Evolutionary conservation across 495 filamentous ascomycete genomes (phyloP).

Genomic region (Aspergillus sclerotioniger): DNA sequence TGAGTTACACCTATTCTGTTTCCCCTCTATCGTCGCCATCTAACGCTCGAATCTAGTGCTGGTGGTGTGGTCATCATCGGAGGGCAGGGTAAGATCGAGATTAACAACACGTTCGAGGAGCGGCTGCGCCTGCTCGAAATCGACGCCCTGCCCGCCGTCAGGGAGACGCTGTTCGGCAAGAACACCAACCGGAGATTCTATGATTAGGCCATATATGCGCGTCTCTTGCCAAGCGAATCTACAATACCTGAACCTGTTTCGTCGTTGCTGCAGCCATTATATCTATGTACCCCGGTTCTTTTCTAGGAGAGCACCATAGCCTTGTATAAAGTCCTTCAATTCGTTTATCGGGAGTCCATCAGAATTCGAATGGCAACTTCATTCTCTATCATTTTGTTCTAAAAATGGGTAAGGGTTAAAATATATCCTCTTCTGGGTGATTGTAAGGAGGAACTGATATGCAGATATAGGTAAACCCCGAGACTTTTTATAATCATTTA

Average conservation of each 20-base stretch:
- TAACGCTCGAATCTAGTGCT: conserved; percentile 51
- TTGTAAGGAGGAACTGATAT: too few species aligned
- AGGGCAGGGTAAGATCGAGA: conserved; percentile 88
- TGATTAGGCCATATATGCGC: conserved; percentile 57
- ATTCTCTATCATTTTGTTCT: background rate
- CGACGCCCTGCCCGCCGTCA: conserved; percentile 79
- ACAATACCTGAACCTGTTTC: conserved; percentile 11
- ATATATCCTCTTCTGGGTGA: too few species aligned
- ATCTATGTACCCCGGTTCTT: conserved; percentile 21
- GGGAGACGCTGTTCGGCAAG: conserved; percentile 82
- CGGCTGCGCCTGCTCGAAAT: conserved; percentile 79
- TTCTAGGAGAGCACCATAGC: conserved; percentile 21
- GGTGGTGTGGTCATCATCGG: conserved; percentile 82
- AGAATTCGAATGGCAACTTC: background rate
- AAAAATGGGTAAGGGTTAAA: background rate
- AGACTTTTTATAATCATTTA: too few species aligned
- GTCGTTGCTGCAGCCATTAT: conserved; percentile 14
- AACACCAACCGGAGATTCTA: conserved; percentile 93
- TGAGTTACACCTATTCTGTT: conserved; percentile 50
- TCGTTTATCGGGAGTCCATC: conserved; percentile 14
- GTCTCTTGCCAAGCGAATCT: conserved; percentile 11
- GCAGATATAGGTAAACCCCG: too few species aligned
- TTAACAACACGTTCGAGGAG: conserved; percentile 97
- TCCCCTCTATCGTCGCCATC: conserved; percentile 9
- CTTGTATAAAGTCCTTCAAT: conserved; percentile 26